Base-by-base conservation (phyloP, 2,329 filamentous ascomycete species). In the Trichoderma sp. region DNA sequence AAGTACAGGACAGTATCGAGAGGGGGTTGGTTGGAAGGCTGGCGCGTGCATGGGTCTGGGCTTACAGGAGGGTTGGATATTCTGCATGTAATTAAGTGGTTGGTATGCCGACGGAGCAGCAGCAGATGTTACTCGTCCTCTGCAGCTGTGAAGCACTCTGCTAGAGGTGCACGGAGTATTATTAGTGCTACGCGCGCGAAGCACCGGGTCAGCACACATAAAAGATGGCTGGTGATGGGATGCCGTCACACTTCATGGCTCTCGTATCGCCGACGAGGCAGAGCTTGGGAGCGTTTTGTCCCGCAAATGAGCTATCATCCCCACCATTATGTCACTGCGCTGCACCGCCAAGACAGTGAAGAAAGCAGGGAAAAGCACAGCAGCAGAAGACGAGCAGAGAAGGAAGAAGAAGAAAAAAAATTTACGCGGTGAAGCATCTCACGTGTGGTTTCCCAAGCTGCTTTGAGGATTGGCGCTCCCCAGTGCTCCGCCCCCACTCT, bases 371-470 rank as follows among this genome's bases (percentile, higher is more conserved):
- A 25, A 13, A 64, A 1, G 4, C 27, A 15, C n/a, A 32, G 22
- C 15, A 53, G 29, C 45, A 45, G 45, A 19, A 57, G 35, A 6
- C 22, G 27, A 56, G 32, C 25, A 35, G 39, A 52, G 22, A 59
- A 2, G 50, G 13, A 59, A 52, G 8, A 32, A 32, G 34, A 57
- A 50, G 9, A 15, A 19, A 50, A 37, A 37, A 52, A 57, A 57
- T 34, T 56, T 57, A 67, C 64, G 64, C 64, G 64, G 64, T 67
- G 54, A 67, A 53, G 64, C 64, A 59, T 54, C 64, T 67, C 64
- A 59, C 64, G 64, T 59, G 64, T 58, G 42, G 37, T 67, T 67
- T 59, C 42, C 27, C 19, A 42, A 53, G 42, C 54, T 58, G 42
- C 61, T 25, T 32, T 34, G 39, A 59, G 54, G 54, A 56, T 67